Conservation (phyloP, 176 grass and related monocot species). For the Saccharum spontaneum region DNA sequence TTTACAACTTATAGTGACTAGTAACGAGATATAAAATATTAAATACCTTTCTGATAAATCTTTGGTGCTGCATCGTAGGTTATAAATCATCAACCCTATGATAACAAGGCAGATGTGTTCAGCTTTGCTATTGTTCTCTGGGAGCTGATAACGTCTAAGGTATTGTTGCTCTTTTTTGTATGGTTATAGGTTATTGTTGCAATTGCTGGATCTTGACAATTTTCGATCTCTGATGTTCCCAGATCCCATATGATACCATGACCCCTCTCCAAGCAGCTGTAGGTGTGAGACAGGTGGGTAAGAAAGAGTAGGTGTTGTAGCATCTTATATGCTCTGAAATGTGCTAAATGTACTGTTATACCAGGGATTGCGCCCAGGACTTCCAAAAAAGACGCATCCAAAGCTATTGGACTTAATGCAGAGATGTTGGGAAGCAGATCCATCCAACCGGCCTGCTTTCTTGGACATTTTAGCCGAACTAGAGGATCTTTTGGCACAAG, state of each 20-base stretch:
- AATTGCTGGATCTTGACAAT: constrained; percentile 24
- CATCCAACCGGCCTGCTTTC: constrained; percentile 74
- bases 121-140: constrained; percentile 98
- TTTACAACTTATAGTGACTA: background rate
- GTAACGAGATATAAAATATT: background rate
- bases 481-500: constrained; percentile 70
- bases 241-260: constrained; percentile 97
- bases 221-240: constrained; percentile 18
- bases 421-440: constrained; percentile 79
- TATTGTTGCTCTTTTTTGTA: constrained; percentile 17
- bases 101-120: constrained; percentile 95
- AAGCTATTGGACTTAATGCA: constrained; percentile 72
- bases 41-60: constrained; percentile 23
- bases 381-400: constrained; percentile 70
- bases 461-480: constrained; percentile 68
- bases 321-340: background rate
- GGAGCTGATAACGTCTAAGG: constrained; percentile 94
- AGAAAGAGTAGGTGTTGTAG: background rate
- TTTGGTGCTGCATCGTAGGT: constrained; percentile 54
- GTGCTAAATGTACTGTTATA: constrained; percentile 22
- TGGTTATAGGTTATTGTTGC: background rate
- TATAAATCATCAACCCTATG: constrained; percentile 95
- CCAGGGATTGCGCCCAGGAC: constrained; percentile 78
- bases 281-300: constrained; percentile 83
- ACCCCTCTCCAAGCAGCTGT: constrained; percentile 96